phyloP scores from a whole-genome alignment of 164 flowering plant species.

The Tetrastigma voinierianum region DNA sequence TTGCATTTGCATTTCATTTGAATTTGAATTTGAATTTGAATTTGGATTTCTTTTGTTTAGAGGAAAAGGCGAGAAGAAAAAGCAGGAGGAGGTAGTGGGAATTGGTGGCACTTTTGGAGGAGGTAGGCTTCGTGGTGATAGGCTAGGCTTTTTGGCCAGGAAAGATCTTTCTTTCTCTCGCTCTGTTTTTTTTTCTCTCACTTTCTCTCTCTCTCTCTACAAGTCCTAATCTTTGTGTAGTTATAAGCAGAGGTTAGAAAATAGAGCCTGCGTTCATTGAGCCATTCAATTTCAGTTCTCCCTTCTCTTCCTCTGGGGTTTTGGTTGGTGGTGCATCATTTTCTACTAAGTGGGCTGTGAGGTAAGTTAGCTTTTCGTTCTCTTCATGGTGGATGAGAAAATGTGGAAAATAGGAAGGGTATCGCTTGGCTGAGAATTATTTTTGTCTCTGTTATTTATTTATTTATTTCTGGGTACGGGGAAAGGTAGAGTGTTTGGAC shows the following conservation, averaged over 20 bases:
- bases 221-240: not conserved
- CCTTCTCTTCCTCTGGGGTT: too few species aligned
- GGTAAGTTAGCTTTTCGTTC: not conserved
- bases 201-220: conserved; percentile 1
- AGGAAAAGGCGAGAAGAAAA: not conserved
- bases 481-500: too few species aligned
- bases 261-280: not conserved
- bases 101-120: conserved; percentile 6
- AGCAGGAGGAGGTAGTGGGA: not conserved
- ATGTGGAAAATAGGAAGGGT: not conserved
- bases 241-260: not conserved
- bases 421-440: too few species aligned
- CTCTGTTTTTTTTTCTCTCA: too few species aligned
- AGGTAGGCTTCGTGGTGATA: conserved; percentile 4
- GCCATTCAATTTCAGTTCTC: too few species aligned
- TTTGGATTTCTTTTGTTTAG: conserved; percentile 17
- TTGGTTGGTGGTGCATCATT: too few species aligned
- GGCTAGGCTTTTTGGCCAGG: conserved; percentile 12
- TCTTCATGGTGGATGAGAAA: conserved; percentile 4
- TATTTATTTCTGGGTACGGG: too few species aligned
- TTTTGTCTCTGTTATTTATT: too few species aligned
- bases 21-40: conserved; percentile 3
- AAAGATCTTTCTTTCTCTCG: too few species aligned
- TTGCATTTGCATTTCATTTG: conserved; percentile 4
- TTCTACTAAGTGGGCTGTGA: not conserved